A percentile compares a stretch with the other conserved stretches of the same genome.
Evolutionary conservation across 768 basidiomycete species (phyloP).

Genomic region (Xerocomus brunneocitrinus): DNA sequence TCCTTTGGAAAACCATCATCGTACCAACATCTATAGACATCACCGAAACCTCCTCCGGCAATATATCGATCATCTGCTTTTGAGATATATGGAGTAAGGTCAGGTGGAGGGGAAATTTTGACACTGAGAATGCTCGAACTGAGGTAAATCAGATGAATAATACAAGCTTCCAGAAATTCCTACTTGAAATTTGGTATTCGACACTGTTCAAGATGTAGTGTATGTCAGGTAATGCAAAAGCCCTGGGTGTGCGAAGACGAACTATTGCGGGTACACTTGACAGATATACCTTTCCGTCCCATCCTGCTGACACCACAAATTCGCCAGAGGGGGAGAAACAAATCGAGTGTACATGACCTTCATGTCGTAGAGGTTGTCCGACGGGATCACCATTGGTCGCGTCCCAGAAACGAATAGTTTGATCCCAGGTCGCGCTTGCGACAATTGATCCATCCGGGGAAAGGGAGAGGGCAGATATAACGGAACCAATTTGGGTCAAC

Average conservation of each 20-base stretch:
- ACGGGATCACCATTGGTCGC: not conserved
- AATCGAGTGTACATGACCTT: not conserved
- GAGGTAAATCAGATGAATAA: not conserved
- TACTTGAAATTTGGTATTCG: not conserved
- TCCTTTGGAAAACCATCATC: not conserved
- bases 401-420: slow-evolving; percentile 9
- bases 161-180: not conserved
- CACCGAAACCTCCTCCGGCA: slow-evolving; percentile 12
- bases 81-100: slow-evolving; percentile 8
- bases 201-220: not conserved
- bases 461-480: not conserved
- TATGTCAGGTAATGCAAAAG: not conserved
- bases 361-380: not conserved
- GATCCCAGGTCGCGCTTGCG: slow-evolving; percentile 7
- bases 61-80: not conserved
- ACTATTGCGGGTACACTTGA: not conserved
- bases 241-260: not conserved
- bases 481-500: not conserved
- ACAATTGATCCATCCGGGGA: slow-evolving; percentile 3
- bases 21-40: slow-evolving; percentile 12
- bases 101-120: not conserved
- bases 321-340: slow-evolving; percentile 1
- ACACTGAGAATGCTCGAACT: not conserved
- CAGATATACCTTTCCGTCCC: not conserved
- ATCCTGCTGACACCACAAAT: not conserved